Evolutionary conservation across 495 filamentous ascomycete species (phyloP).

Genomic region (Xylona heveae): DNA sequence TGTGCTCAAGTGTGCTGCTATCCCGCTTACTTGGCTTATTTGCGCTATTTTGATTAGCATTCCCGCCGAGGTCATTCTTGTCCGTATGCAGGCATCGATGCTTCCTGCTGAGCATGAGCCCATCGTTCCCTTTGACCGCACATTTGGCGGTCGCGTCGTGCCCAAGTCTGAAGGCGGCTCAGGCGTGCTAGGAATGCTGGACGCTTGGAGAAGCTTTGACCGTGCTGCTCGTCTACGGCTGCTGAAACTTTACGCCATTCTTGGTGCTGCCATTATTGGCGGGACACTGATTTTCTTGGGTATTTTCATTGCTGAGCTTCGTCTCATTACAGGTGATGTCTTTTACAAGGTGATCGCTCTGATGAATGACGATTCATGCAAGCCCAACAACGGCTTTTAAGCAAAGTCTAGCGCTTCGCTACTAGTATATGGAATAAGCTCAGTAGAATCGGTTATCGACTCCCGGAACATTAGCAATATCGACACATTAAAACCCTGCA

Average conservation of each 20-base stretch:
- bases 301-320: conserved; percentile 17
- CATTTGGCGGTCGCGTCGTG: conserved; percentile 35
- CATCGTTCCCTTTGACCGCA: conserved; percentile 59
- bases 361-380: too few species aligned
- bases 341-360: conserved; percentile 8
- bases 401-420: too few species aligned
- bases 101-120: conserved; percentile 46
- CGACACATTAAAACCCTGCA: too few species aligned
- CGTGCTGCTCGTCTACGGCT: conserved; percentile 41
- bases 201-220: conserved; percentile 53
- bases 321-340: conserved; percentile 13
- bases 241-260: conserved; percentile 46
- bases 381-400: too few species aligned
- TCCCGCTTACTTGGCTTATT: too few species aligned
- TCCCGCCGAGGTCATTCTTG: conserved; percentile 38
- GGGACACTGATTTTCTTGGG: conserved; percentile 21
- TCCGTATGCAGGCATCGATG: conserved; percentile 51
- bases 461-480: too few species aligned
- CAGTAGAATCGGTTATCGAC: too few species aligned
- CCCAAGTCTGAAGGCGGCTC: conserved; percentile 45
- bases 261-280: conserved; percentile 27
- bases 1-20: too few species aligned
- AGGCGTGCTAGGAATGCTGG: conserved; percentile 41
- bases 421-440: too few species aligned
- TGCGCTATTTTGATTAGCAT: conserved; percentile 30